Conservation (phyloP, 768 basidiomycete genomes). For the Pleurotus eryngii region DNA sequence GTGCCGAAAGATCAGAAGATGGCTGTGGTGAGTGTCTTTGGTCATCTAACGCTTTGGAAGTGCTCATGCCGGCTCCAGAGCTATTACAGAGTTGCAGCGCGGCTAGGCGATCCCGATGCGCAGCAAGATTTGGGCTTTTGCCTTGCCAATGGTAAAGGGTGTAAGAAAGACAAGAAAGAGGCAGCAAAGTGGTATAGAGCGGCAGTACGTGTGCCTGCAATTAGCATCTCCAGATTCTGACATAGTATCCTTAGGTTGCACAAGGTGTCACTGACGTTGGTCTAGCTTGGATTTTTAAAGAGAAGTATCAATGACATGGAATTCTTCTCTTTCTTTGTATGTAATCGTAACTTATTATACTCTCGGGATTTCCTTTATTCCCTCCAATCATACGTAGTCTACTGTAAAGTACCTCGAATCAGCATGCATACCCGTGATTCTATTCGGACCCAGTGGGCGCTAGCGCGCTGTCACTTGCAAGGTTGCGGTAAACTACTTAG, state of each 20-base stretch:
- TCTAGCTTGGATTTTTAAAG: conserved; percentile 89
- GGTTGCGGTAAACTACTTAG: too few relatives aligned
- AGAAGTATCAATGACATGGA: conserved; percentile 56
- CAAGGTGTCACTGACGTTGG: conserved; percentile 83
- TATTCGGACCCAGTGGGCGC: too few relatives aligned
- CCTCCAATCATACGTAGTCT: too few relatives aligned
- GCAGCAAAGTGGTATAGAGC: conserved; percentile 89
- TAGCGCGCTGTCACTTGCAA: too few relatives aligned
- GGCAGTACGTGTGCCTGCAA: conserved; percentile 50
- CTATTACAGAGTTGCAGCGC: conserved; percentile 82
- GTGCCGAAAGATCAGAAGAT: conserved; percentile 85
- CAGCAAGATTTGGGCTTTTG: conserved; percentile 86
- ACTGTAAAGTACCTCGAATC: too few relatives aligned
- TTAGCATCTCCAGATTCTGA: not conserved
- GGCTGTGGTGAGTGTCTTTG: conserved; percentile 60
- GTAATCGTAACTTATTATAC: too few relatives aligned
- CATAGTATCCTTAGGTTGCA: conserved; percentile 25
- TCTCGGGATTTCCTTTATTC: too few relatives aligned
- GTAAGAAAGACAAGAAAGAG: conserved; percentile 83
- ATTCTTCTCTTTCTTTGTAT: too few relatives aligned
- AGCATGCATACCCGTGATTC: too few relatives aligned
- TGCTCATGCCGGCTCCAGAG: conserved; percentile 39
- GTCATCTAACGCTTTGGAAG: too few relatives aligned
- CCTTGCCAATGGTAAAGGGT: conserved; percentile 81
- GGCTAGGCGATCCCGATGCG: conserved; percentile 82